Evolutionary conservation across 768 basidiomycete genomes (phyloP), one percentile per base, ranked within the genome.

Genomic region (Gautieria morchelliformis): DNA sequence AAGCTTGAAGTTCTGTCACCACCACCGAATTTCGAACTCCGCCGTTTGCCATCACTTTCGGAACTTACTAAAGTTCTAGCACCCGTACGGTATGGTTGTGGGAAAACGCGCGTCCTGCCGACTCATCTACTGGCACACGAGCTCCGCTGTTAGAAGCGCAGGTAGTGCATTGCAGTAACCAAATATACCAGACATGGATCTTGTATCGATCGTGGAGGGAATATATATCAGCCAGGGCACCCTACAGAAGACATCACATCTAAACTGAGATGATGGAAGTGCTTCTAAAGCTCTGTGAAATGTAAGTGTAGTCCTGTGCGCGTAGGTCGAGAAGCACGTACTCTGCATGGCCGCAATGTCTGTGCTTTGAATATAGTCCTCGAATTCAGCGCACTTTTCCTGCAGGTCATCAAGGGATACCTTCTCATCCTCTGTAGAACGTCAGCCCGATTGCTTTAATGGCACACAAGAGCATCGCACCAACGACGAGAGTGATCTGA

Each of bases 261-360:
- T 9, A n/a, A 44, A n/a, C 42, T 17, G 8, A 19, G n/a, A 44
- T 22, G 20, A 44, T n/a, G 2, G 20, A 44, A 9, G 8, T 37
- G 35, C 10, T 37, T 44, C 42, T 44, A 44, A 19, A 44, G 42
- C 42, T 44, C 42, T 44, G 42, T 44, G 20, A 44, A 44, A 9
- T 44, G 9, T 44, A 9, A 44, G 5, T n/a, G 2, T 2, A 30
- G 35, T 7, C 49, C 17, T 27, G n/a, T 19, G 7, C 14, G n/a
- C 1, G 37, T 24, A n/a, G 22, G 9, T 24, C 14, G 24, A 37
- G 41, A 14, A 30, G 24, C 49, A 65, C 74, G 62, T 69, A 92
- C 90, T 93, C 72, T 93, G 92, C 92, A 94, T 94, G 60, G 92
- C 93, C 62, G 87, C 85, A 61, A 97, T 71, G 69, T 97, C 93